Evolutionary conservation across 495 filamentous ascomycete genomes (phyloP).

Genomic region (Hypomontagnella monticulosa): DNA sequence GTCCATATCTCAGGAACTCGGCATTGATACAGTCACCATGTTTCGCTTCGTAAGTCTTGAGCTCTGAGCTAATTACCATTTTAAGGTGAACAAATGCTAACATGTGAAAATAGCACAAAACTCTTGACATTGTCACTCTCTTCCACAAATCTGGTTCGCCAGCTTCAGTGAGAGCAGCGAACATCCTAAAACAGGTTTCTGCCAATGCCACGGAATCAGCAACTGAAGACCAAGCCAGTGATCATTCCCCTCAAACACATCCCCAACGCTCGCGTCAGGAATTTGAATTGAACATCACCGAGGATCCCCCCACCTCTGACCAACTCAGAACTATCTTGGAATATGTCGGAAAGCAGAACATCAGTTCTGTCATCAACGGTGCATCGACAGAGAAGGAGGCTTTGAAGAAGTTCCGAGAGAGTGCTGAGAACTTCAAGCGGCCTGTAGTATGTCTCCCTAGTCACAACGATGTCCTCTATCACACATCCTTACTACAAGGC

Average conservation of each 20-base stretch:
- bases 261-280: conserved; percentile 64
- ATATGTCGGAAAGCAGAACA: conserved; percentile 70
- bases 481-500: not conserved
- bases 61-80: not conserved
- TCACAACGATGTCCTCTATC: not conserved
- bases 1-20: not conserved
- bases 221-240: conserved; percentile 72
- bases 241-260: conserved; percentile 61
- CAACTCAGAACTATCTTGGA: conserved; percentile 90
- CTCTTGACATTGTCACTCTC: conserved; percentile 91
- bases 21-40: conserved; percentile 42
- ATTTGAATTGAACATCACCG: conserved; percentile 88
- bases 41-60: conserved; percentile 55
- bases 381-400: conserved; percentile 79
- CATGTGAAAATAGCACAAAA: conserved; percentile 68
- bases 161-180: conserved; percentile 71
- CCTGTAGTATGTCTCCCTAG: conserved; percentile 68
- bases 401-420: conserved; percentile 72
- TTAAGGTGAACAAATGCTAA: conserved; percentile 12
- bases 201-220: conserved; percentile 66
- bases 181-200: conserved; percentile 78
- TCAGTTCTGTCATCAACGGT: conserved; percentile 71
- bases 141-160: conserved; percentile 82
- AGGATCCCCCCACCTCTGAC: conserved; percentile 79
- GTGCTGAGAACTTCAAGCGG: conserved; percentile 67